Evolutionary conservation across 371 early-diverging fungal genomes (phyloP), one percentile per base, ranked within the genome.

Genomic region (Actinomucor elegans): DNA sequence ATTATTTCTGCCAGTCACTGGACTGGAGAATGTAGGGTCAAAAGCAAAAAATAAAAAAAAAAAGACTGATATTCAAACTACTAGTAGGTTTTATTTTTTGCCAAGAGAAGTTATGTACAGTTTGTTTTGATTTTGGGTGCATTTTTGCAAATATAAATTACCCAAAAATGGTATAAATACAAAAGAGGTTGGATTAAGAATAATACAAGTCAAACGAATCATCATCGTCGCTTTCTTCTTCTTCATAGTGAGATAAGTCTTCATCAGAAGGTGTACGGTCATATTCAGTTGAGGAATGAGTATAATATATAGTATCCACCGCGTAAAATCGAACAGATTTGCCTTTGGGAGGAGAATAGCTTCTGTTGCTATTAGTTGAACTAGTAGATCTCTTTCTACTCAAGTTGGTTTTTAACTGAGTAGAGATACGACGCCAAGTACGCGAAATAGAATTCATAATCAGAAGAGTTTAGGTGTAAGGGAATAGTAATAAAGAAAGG

Each of bases 281-380:
- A 32, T 74, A 74, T 34, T 74, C 74, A 7, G 57, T 24, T 1
- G 74, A 58, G 32, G 71, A 70, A 37, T 74, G 74, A 9, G 74
- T 74, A 51, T 70, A 74, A 38, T 60, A 74, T 1, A 74, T 46
- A 1, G 71, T 55, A 32, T 74, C 71, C 5, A 69, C 48, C 2
- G 59, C 43, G 21, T 71, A 59, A 34, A 74, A 74, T 0, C 69
- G 71, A 2, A 74, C 74, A 3, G 62, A 61, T 57, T 71, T 73
- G 2, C 27, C 42, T n/a, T n/a, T n/a, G n/a, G n/a, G n/a, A n/a
- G n/a, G n/a, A 24, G 26, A 26, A 23, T 50, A 40, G 12, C 36
- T 48, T 7, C 26, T 12, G 24, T 48, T 24, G 11, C 31, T 32
- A 29, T 40, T 18, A 32, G 53, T 23, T 33, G 48, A 23, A 11